Conservation (phyloP, 768 basidiomycete genomes). For the Phaffia australis region DNA sequence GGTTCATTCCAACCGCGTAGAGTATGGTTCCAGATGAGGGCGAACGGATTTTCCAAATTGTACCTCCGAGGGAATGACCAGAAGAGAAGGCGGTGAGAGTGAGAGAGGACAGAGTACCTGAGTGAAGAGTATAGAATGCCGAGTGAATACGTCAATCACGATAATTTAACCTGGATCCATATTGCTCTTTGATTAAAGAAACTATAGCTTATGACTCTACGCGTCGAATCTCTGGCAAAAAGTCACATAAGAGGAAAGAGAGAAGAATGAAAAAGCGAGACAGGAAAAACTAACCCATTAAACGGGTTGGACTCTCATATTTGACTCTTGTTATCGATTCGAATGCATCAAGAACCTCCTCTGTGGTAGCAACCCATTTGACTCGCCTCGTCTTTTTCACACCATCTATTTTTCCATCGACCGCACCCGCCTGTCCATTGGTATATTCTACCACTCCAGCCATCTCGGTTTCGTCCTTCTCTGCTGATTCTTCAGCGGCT, state of each 20-base stretch:
- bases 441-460: conserved; percentile 32
- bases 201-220: background rate
- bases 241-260: background rate
- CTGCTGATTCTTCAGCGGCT: conserved; percentile 3
- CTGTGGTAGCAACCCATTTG: conserved; percentile 62
- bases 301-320: conserved; percentile 89
- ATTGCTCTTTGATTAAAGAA: background rate
- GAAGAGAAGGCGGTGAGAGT: conserved; percentile 92
- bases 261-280: conserved; percentile 26
- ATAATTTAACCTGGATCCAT: background rate
- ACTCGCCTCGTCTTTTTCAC: conserved; percentile 37
- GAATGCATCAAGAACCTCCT: conserved; percentile 86
- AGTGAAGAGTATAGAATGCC: conserved; percentile 22
- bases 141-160: background rate
- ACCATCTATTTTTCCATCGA: conserved; percentile 20
- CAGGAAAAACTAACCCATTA: conserved; percentile 56
- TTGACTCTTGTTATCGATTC: conserved; percentile 81
- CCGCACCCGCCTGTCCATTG: conserved; percentile 26
- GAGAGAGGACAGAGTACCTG: conserved; percentile 81
- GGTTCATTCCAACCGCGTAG: conserved; percentile 90
- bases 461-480: conserved; percentile 16
- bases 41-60: conserved; percentile 97
- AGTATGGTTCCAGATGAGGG: conserved; percentile 90
- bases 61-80: conserved; percentile 89
- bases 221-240: background rate